A percentile compares a stretch with the other conserved stretches of the same genome.
Conservation (phyloP, 768 basidiomycete genomes). For the Lentinula boryana region DNA sequence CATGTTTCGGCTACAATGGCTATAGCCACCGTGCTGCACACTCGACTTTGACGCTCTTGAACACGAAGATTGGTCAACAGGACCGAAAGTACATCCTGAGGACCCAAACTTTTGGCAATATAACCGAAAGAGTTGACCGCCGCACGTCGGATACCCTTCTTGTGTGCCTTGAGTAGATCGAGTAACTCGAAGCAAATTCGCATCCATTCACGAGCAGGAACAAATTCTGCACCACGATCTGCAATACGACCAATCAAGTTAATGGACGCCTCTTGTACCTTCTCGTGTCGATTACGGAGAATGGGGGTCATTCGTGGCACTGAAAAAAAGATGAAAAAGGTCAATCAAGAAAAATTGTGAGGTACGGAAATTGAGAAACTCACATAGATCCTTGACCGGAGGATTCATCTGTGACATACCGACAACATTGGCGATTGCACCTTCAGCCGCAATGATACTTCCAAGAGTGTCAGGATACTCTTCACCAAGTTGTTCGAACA, state of each 20-base stretch:
- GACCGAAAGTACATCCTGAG: slow-evolving; percentile 95
- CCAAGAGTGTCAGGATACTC: slow-evolving; percentile 99
- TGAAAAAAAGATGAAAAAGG: slow-evolving; percentile 22
- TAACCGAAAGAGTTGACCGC: slow-evolving; percentile 99
- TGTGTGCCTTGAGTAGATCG: slow-evolving; percentile 96
- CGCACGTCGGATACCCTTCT: slow-evolving; percentile 97
- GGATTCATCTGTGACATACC: slow-evolving; percentile 99
- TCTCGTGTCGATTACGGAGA: slow-evolving; percentile 96
- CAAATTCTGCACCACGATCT: slow-evolving; percentile 98
- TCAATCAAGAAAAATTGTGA: slow-evolving; percentile 6
- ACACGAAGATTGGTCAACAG: slow-evolving; percentile 94
- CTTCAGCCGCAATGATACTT: slow-evolving; percentile 98
- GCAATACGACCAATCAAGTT: slow-evolving; percentile 99
- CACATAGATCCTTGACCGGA: slow-evolving; percentile 96
- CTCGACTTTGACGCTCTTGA: slow-evolving; percentile 97
- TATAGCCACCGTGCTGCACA: slow-evolving; percentile 97
- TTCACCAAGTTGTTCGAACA: slow-evolving; percentile 98
- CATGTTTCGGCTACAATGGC: slow-evolving; percentile 94
- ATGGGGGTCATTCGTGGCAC: slow-evolving; percentile 99
- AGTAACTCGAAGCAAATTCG: slow-evolving; percentile 98
- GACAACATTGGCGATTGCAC: slow-evolving; percentile 98
- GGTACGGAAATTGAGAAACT: slow-evolving; percentile 30
- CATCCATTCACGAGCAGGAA: slow-evolving; percentile 99
- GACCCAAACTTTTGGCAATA: slow-evolving; percentile 98
- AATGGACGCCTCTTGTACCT: slow-evolving; percentile 99